Conservation (phyloP, 768 basidiomycete genomes). For the Harrya chromipes region DNA sequence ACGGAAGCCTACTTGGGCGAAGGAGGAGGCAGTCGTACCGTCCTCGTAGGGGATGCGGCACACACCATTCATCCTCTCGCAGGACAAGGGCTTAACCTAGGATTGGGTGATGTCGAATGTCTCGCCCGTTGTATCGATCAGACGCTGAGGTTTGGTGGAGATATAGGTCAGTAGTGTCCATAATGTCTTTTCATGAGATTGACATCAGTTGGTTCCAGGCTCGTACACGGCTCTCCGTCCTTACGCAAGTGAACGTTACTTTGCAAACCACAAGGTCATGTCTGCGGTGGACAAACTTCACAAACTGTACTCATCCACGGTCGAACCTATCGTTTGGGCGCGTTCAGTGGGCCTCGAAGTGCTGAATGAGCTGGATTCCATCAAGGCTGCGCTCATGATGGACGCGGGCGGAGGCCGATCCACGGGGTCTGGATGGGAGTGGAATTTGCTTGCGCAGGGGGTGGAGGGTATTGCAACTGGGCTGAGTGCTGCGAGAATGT, state of each 20-base stretch:
- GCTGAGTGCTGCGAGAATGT: constrained; percentile 29
- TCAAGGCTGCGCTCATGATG: constrained; percentile 86
- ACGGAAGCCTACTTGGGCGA: constrained; percentile 84
- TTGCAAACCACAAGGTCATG: constrained; percentile 84
- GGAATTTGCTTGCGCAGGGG: constrained; percentile 38
- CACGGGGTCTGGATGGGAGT: constrained; percentile 31
- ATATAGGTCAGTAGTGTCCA: constrained; percentile 60
- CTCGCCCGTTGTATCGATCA: constrained; percentile 63
- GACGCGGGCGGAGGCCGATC: constrained; percentile 53
- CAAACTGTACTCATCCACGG: constrained; percentile 73
- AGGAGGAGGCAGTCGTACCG: constrained; percentile 63
- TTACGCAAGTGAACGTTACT: constrained; percentile 80
- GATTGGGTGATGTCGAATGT: constrained; percentile 80
- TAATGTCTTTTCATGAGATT: background rate
- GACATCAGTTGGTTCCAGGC: constrained; percentile 39
- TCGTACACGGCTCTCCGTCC: constrained; percentile 70
- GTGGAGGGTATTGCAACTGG: constrained; percentile 43
- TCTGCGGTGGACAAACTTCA: constrained; percentile 86
- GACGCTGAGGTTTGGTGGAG: constrained; percentile 62
- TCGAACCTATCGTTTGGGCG: constrained; percentile 76
- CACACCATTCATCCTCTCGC: constrained; percentile 94
- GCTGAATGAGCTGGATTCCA: constrained; percentile 78
- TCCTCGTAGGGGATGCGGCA: constrained; percentile 92
- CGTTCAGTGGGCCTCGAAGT: constrained; percentile 87
- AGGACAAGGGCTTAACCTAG: constrained; percentile 93